Evolutionary conservation across 148 eudicot genomes (phyloP), one percentile per base, ranked within the genome.

Genomic region (Amaranthus hypochondriacus): DNA sequence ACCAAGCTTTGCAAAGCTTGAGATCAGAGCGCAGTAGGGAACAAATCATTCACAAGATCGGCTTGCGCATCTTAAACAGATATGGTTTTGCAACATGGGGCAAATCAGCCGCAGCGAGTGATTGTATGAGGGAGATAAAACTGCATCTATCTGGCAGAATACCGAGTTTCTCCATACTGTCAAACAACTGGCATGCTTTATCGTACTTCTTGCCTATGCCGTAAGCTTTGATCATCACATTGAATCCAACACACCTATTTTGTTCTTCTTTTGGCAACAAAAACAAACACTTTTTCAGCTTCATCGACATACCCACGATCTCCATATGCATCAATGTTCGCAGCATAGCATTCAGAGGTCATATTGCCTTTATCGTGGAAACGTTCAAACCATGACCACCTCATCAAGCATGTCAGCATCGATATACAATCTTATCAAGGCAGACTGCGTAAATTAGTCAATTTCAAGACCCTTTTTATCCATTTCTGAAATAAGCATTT

Each of bases 171-270:
- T 87, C 84, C 97, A 94, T 89, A 72, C 82, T 86, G 76, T 91
- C 87, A 48, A 94, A 84, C 72, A 94, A 77, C 56, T 70, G 75
- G 77, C 97, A 94, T 9, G 98, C 98, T 75, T 91, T 73, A 3
- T 78, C 81, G 65, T 83, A 89, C 62, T 78, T 88, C 80, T 87
- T 84, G 77, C 85, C 82, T 71, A 94, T 76, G 55, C 98, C 97
- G 75, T 89, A 94, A 73, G 98, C 92, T 83, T 91, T 91, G 72
- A 91, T 86, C 97, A 94, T 91, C 82, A 94, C 98, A 78, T 94
- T 91, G 72, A 84, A 89, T 84, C 96, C 64, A 91, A 81, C 21
- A 88, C 91, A 13, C 79, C 79, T 7, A 83, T 80, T 51, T 76
- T 88, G 72, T 81, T 82, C 71, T 71, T 81, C 77, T 91, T 78